Conservation (phyloP, 495 filamentous ascomycete genomes). For the Penicillium samsonianum region DNA sequence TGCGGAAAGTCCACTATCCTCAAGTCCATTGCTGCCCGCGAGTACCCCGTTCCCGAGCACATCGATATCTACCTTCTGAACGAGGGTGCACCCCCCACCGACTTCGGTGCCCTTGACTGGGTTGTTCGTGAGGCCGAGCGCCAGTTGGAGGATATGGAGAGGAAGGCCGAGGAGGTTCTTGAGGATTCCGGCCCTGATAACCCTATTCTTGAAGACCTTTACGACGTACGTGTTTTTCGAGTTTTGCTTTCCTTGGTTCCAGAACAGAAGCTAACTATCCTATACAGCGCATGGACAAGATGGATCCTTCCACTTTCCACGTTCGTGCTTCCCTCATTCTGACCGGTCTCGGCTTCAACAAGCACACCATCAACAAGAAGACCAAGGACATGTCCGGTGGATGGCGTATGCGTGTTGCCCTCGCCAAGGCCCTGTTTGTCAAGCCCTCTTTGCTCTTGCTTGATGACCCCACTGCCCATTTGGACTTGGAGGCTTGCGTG, state of each 20-base stretch:
- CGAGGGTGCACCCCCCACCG: constrained; percentile 89
- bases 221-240: constrained; percentile 70
- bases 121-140: constrained; percentile 94
- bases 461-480: constrained; percentile 97
- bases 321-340: constrained; percentile 95
- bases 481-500: constrained; percentile 99
- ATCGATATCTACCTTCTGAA: constrained; percentile 98
- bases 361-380: constrained; percentile 93
- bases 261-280: constrained; percentile 31
- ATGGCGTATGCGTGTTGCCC: constrained; percentile 98
- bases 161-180: constrained; percentile 82
- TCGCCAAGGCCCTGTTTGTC: constrained; percentile 97
- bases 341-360: constrained; percentile 99
- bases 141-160: constrained; percentile 87
- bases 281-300: constrained; percentile 88
- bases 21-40: constrained; percentile 89
- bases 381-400: constrained; percentile 99
- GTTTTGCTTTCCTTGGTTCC: constrained; percentile 3
- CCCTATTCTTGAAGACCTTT: constrained; percentile 89
- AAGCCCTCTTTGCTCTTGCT: constrained; percentile 93
- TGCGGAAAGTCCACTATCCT: constrained; percentile 97
- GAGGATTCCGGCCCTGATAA: constrained; percentile 90
- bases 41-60: constrained; percentile 95
- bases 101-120: constrained; percentile 92
- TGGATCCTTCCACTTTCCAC: constrained; percentile 99